Percentiles rank a stretch among this genome's conserved stretches.
Evolutionary conservation across 352 stramenopile species (phyloP).

Genomic region (Thraustochytrium sp.): DNA sequence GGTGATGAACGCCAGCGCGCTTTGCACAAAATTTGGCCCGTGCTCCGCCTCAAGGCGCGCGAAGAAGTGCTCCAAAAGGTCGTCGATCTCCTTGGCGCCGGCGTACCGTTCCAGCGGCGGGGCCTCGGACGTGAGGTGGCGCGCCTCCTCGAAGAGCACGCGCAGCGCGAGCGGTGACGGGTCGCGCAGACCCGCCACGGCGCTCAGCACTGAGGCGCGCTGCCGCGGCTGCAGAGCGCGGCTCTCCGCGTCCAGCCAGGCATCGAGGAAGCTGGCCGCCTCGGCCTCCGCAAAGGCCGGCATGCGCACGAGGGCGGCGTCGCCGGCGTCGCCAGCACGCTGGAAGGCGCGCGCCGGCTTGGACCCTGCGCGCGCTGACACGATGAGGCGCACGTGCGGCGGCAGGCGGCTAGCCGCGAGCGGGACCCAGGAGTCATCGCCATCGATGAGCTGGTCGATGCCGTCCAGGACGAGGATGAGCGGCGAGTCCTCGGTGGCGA

Average conservation of each 20-base stretch:
- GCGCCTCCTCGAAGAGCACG: slow-evolving; percentile 7
- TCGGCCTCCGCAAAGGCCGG: neutral
- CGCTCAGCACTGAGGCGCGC: neutral
- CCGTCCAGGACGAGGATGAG: slow-evolving; percentile 14
- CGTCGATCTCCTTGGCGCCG: neutral
- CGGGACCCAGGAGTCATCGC: neutral
- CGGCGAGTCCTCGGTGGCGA: slow-evolving; percentile 7
- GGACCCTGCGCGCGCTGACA: neutral
- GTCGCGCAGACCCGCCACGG: neutral
- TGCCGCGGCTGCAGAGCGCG: neutral
- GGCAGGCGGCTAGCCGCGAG: neutral
- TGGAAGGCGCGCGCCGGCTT: neutral
- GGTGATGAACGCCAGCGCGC: neutral
- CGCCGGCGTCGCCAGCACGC: neutral
- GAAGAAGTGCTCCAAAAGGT: neutral
- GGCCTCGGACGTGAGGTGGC: neutral
- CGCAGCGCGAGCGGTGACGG: neutral
- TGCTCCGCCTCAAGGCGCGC: slow-evolving; percentile 6
- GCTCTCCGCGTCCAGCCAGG: neutral
- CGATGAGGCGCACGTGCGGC: neutral
- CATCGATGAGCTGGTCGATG: neutral
- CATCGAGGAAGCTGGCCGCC: neutral
- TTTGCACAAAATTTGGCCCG: neutral
- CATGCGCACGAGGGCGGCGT: neutral
- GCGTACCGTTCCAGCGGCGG: neutral